These are phyloP conservation scores for Pyrenochaeta sp. DNA, from an alignment of 2,329 filamentous ascomycete species.

Conservation along the genomic window DNA sequence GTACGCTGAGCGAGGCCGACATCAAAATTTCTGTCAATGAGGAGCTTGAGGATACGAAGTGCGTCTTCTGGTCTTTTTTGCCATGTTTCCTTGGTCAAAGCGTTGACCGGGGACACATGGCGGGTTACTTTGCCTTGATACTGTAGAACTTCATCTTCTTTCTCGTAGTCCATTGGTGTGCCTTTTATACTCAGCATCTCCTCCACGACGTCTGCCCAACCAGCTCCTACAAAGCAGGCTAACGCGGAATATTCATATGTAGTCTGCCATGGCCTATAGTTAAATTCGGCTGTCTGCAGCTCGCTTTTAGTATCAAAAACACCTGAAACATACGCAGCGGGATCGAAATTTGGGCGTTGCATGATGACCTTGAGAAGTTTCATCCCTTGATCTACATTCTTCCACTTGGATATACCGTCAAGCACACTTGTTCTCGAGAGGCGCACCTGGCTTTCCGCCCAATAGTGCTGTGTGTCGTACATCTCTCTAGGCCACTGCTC, in stretches of 20 bases:
- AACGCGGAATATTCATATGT: slow-evolving; percentile 27
- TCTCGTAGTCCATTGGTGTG: slow-evolving; percentile 19
- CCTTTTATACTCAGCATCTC: slow-evolving; percentile 23
- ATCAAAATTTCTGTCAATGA: slow-evolving; percentile 23
- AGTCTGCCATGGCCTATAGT: slow-evolving; percentile 25
- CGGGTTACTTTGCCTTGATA: slow-evolving; percentile 28
- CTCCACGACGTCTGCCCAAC: slow-evolving; percentile 30
- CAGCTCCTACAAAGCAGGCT: slow-evolving; percentile 23
- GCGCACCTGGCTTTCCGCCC: slow-evolving; percentile 21
- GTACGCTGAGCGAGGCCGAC: slow-evolving; percentile 22
- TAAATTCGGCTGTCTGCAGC: slow-evolving; percentile 17
- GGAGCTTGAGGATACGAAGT: slow-evolving; percentile 24
- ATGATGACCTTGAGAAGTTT: slow-evolving; percentile 24
- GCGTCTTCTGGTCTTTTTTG: slow-evolving; percentile 27
- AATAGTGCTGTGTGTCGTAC: slow-evolving; percentile 27
- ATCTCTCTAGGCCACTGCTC: slow-evolving; percentile 31
- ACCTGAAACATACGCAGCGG: slow-evolving; percentile 17
- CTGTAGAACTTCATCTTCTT: slow-evolving; percentile 24
- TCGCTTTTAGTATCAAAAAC: slow-evolving; percentile 31
- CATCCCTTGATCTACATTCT: slow-evolving; percentile 23
- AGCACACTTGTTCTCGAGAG: slow-evolving; percentile 26
- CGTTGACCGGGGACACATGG: slow-evolving; percentile 22
- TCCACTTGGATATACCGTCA: slow-evolving; percentile 26
- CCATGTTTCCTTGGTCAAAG: slow-evolving; percentile 31
- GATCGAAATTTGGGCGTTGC: slow-evolving; percentile 22